A percentile compares a stretch with the other conserved stretches of the same genome.
phyloP scores from a whole-genome alignment of 2,329 filamentous ascomycete genomes.

The Ascochyta lentis region DNA sequence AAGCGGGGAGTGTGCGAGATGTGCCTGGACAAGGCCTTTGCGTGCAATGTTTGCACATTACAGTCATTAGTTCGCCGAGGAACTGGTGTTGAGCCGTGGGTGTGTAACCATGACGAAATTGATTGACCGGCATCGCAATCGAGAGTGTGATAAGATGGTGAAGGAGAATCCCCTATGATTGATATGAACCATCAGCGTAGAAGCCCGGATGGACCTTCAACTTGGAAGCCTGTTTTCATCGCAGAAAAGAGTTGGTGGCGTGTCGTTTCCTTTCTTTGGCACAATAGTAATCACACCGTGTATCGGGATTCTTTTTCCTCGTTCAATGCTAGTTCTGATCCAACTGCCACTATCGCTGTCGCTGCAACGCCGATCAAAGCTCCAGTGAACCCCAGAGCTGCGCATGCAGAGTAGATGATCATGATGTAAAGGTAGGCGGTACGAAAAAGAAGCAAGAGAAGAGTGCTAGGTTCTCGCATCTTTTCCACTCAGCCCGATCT shows the following conservation, averaged over 20 bases:
- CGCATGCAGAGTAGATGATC: conserved; percentile 8
- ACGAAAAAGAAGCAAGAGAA: conserved; percentile 10
- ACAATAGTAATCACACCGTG: not conserved
- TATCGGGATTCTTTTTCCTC: conserved; percentile 6
- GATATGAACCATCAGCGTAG: no score
- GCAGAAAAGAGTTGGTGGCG: not conserved
- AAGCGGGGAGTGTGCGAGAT: not conserved
- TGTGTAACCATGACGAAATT: not conserved
- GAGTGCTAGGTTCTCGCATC: conserved; percentile 1
- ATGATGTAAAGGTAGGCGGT: conserved; percentile 11
- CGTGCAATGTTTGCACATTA: not conserved
- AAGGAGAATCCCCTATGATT: not conserved
- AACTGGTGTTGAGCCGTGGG: not conserved
- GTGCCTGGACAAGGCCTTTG: not conserved
- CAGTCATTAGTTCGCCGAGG: not conserved
- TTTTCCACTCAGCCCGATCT: no score
- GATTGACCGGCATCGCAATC: not conserved
- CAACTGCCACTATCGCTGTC: not conserved
- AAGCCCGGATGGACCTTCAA: no score
- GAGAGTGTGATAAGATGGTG: not conserved
- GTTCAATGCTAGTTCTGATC: conserved; percentile 1
- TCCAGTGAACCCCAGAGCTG: conserved; percentile 1
- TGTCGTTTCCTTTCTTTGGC: not conserved
- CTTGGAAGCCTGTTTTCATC: no score
- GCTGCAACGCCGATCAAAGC: conserved; percentile 6